phyloP scores from a whole-genome alignment of 805 yeast species.

The Pichia nanzhaoensis region DNA sequence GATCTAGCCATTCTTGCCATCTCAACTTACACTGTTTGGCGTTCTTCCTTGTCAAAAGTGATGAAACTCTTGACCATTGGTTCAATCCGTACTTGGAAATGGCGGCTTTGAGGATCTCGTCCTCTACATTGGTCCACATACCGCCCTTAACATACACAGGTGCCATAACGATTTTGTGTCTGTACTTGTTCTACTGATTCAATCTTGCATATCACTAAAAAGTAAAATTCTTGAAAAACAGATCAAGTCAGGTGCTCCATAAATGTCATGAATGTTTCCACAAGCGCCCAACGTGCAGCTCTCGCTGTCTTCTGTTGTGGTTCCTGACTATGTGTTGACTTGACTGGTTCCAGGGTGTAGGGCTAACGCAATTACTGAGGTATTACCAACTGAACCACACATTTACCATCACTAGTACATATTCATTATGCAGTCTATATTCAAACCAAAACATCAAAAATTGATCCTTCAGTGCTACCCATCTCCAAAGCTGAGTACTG shows the following conservation, averaged over 20 bases:
- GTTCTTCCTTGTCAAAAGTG: slow-evolving; percentile 74
- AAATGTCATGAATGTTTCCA: no score
- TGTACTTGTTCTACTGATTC: background rate
- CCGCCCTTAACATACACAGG: slow-evolving; percentile 83
- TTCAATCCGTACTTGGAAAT: slow-evolving; percentile 88
- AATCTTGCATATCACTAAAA: background rate
- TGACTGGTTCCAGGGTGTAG: no score
- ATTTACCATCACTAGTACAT: background rate
- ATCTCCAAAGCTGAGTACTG: slow-evolving; percentile 50
- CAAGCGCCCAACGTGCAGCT: no score
- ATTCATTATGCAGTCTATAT: slow-evolving; percentile 11
- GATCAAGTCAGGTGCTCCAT: no score
- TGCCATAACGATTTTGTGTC: slow-evolving; percentile 28
- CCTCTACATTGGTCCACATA: slow-evolving; percentile 80
- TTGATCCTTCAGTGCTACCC: slow-evolving; percentile 90
- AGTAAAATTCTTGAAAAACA: background rate
- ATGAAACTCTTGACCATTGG: slow-evolving; percentile 92
- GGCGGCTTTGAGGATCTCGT: slow-evolving; percentile 84
- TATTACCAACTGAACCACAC: no score
- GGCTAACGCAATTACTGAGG: no score
- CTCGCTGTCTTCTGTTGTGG: no score
- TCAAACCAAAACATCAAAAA: slow-evolving; percentile 76
- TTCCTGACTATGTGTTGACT: no score
- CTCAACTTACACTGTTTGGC: slow-evolving; percentile 90
- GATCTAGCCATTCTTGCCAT: slow-evolving; percentile 86